These are phyloP conservation scores for Polygonum maritimum DNA, from an alignment of 148 eudicot species.

Conservation along the genomic window DNA sequence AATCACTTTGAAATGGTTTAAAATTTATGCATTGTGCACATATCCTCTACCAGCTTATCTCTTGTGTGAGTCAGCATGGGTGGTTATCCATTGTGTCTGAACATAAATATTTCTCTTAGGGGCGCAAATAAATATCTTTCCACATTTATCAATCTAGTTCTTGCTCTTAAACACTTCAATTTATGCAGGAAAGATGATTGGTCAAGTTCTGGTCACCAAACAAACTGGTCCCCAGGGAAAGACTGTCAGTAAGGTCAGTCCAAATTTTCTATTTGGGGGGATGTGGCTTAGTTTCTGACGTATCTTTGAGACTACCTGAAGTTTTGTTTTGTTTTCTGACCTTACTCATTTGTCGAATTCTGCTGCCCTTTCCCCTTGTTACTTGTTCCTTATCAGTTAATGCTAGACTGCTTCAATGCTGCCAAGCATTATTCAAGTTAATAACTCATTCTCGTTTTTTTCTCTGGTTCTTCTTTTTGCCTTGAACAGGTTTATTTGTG, in stretches of 20 bases:
- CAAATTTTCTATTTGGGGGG: neutral
- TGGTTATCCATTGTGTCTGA: neutral
- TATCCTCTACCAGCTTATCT: neutral
- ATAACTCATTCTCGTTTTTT: neutral
- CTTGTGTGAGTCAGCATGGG: neutral
- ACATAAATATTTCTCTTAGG: neutral
- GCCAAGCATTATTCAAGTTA: neutral
- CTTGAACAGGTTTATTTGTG: conserved; percentile 71
- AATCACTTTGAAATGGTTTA: neutral
- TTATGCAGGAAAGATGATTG: conserved; percentile 63
- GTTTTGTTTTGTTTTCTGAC: neutral
- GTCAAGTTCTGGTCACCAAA: conserved; percentile 93
- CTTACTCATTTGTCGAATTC: neutral
- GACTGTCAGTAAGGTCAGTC: conserved; percentile 75
- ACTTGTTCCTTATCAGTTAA: neutral
- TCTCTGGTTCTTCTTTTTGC: neutral
- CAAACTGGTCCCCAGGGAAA: conserved; percentile 93
- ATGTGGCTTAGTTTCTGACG: neutral
- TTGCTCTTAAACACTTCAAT: neutral
- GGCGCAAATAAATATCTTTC: neutral
- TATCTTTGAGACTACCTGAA: neutral
- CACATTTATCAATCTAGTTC: neutral
- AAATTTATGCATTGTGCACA: neutral
- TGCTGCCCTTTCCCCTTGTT: neutral
- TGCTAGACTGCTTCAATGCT: neutral